These are phyloP conservation scores for Saturnispora sekii DNA, from an alignment of 805 yeast species.

Conservation along the genomic window DNA sequence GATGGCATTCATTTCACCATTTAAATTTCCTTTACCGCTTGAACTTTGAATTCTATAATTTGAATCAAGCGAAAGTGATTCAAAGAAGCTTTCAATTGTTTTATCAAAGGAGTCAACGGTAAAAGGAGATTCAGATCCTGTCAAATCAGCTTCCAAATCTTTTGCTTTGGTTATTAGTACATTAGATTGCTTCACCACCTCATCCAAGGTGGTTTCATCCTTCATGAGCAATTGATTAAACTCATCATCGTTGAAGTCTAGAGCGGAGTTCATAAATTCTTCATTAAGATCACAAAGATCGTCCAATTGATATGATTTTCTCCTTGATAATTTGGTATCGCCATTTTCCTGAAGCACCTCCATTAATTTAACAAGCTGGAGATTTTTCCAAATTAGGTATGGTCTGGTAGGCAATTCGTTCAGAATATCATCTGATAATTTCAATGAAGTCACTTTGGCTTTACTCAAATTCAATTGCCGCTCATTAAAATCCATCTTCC, in stretches of 20 bases:
- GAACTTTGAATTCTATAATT: no score
- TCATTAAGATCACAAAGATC: constrained; percentile 51
- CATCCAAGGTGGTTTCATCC: constrained; percentile 16
- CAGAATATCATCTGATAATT: constrained; percentile 40
- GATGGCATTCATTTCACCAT: not conserved
- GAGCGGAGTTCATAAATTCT: constrained; percentile 41
- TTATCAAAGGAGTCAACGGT: not conserved
- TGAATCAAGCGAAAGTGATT: no score
- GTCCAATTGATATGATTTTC: constrained; percentile 18
- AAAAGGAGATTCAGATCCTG: constrained; percentile 18
- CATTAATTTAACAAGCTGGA: constrained; percentile 47
- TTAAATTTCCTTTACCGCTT: not conserved
- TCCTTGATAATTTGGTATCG: constrained; percentile 9
- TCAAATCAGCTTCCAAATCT: constrained; percentile 13
- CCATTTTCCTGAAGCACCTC: constrained; percentile 27
- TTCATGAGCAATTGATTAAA: constrained; percentile 18
- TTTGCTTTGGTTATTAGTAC: constrained; percentile 16
- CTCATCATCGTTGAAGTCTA: constrained; percentile 23
- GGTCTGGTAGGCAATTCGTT: constrained; percentile 62
- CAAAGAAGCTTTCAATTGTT: not conserved
- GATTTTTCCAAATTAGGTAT: constrained; percentile 54
- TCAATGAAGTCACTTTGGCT: constrained; percentile 41
- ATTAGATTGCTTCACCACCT: constrained; percentile 21
- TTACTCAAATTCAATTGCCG: constrained; percentile 40
- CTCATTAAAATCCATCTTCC: constrained; percentile 53